Evolutionary conservation across 1,284 basidiomycete species (phyloP).

Genomic region (Ustilago curta): DNA sequence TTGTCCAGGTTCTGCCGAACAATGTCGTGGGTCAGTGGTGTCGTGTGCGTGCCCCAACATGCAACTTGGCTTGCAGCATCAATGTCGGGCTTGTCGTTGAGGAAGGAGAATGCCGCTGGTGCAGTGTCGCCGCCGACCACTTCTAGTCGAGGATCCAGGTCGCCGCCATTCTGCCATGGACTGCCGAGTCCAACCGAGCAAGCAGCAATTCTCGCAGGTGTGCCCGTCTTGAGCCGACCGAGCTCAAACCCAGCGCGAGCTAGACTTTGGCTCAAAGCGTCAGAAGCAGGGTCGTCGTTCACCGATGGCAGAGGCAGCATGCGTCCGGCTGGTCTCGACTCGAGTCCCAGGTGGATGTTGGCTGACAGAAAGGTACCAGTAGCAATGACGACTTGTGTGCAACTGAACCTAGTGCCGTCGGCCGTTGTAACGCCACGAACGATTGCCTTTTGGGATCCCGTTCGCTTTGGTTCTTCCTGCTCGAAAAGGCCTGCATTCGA

Average conservation of each 20-base stretch:
- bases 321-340: constrained; percentile 83
- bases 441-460: constrained; percentile 72
- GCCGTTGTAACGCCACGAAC: constrained; percentile 82
- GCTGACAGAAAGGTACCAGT: constrained; percentile 91
- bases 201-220: constrained; percentile 81
- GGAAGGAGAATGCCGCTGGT: constrained; percentile 55
- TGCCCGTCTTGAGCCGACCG: constrained; percentile 87
- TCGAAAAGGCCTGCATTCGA: constrained; percentile 7
- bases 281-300: constrained; percentile 67
- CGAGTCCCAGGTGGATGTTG: constrained; percentile 86
- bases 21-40: constrained; percentile 78
- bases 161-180: constrained; percentile 25
- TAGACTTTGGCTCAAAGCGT: constrained; percentile 81
- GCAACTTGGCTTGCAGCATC: constrained; percentile 77
- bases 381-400: constrained; percentile 84
- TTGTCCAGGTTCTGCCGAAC: constrained; percentile 76
- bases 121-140: constrained; percentile 39
- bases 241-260: constrained; percentile 81
- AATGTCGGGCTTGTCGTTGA: constrained; percentile 44
- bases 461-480: background rate
- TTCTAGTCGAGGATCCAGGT: constrained; percentile 33
- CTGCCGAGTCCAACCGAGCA: constrained; percentile 77
- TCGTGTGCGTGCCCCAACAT: constrained; percentile 82
- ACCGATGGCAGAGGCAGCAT: constrained; percentile 79
- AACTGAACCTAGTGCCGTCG: constrained; percentile 79